Percentiles rank a stretch among this genome's conserved stretches.
Evolutionary conservation across 2,329 filamentous ascomycete species (phyloP).

Genomic region (Tolypocladium tropicale): DNA sequence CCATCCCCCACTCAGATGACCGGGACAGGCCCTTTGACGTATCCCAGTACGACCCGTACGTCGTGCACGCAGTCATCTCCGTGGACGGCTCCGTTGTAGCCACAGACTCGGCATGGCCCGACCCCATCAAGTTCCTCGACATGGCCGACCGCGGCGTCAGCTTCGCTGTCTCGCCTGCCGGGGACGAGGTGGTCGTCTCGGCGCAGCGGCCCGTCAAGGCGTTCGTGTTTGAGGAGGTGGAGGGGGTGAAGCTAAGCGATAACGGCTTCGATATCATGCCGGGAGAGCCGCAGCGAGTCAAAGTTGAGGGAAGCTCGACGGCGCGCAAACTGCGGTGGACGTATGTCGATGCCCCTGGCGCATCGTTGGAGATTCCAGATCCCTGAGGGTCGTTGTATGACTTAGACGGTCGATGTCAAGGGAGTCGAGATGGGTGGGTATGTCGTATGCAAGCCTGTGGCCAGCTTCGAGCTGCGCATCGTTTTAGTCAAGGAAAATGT

Average conservation of each 20-base stretch:
- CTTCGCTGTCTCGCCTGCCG: conserved; percentile 17
- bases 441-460: too few relatives aligned
- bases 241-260: conserved; percentile 37
- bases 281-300: conserved; percentile 21
- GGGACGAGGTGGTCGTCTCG: conserved; percentile 16
- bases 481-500: too few relatives aligned
- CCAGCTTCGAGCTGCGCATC: too few relatives aligned
- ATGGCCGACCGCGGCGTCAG: conserved; percentile 29
- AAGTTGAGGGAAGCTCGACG: conserved; percentile 2
- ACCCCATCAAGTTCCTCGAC: conserved; percentile 51
- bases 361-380: conserved; percentile 6
- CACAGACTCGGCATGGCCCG: conserved; percentile 46
- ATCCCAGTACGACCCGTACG: conserved; percentile 23
- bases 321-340: conserved; percentile 7
- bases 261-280: conserved; percentile 50
- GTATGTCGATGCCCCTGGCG: conserved; percentile 6
- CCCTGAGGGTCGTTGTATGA: too few relatives aligned
- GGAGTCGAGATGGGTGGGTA: too few relatives aligned
- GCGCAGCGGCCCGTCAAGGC: conserved; percentile 43
- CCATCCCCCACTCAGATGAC: conserved; percentile 24
- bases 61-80: conserved; percentile 34
- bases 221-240: conserved; percentile 40
- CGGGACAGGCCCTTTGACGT: neutral
- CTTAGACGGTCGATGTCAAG: too few relatives aligned
- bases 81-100: conserved; percentile 27